Base-by-base conservation (phyloP, 1,284 basidiomycete species). In the Acaromyces ingoldii region DNA sequence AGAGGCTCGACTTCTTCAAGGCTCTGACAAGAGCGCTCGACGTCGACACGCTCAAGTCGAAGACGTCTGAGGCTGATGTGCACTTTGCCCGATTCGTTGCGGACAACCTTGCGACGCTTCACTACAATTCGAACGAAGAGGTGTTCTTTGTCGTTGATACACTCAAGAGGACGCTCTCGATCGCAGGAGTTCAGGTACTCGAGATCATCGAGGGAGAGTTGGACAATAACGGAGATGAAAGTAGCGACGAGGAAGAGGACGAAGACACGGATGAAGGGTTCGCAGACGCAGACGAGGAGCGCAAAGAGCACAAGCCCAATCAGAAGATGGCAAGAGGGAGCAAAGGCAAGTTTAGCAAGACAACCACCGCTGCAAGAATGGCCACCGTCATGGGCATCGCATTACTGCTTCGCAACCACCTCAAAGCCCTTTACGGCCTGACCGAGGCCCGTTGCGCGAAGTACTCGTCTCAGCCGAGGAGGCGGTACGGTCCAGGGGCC, bases 81-180 rank as follows among this genome's bases (percentile, higher is more conserved):
- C 82, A 85, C 26, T 89, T 97, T 64, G 82, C 82, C 0, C 84
- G 90, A 41, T 99, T 89, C 77, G 86, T 97, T 80, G 87, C 89
- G 0, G 95, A 98, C 75, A 96, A 95, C 70, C 85, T 98, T 53
- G 83, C 90, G 0, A 80, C 85, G 1, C 83, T 99, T 53, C 91
- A 96, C 43, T 97, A 92, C 80, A 95, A 91, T 78, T 87, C 88
- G 0, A 85, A 87, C 68, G 95, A 99, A 74, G 95, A 98, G 78
- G 84, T 87, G 3, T 79, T 97, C 53, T 83, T 85, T 0, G 84
- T 97, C 17, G 82, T 96, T 65, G 86, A 86, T 60, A 82, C 83
- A 49, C 81, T 96, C 42, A 91, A 88, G 3, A 80, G 81, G 10
- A 81, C 89, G 9, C 79, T 97, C 33, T 91, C 91, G 0, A 88